phyloP scores from a whole-genome alignment of 805 yeast species.

The Suhomyces xylopsoci region DNA sequence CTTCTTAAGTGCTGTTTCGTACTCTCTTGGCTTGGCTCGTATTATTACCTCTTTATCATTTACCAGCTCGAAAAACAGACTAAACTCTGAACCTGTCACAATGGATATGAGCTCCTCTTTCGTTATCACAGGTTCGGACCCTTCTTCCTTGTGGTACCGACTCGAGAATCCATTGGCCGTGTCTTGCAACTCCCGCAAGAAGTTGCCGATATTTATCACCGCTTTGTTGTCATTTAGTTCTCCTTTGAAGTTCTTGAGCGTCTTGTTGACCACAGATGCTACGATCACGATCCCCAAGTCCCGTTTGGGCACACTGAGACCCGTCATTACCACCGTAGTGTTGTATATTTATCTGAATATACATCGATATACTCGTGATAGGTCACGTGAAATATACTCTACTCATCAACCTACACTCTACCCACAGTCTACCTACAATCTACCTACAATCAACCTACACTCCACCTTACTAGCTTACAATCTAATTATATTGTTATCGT shows the following conservation, averaged over 20 bases:
- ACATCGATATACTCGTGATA: background rate
- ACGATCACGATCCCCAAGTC: constrained; percentile 7
- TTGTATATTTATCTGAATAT: background rate
- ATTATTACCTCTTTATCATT: constrained; percentile 19
- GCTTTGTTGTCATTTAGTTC: constrained; percentile 5
- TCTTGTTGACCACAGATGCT: constrained; percentile 10
- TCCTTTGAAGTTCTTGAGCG: constrained; percentile 5
- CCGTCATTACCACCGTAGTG: background rate
- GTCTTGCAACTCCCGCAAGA: constrained; percentile 5
- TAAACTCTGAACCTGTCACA: constrained; percentile 12
- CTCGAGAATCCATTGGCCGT: constrained; percentile 4
- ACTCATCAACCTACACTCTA: too few species aligned
- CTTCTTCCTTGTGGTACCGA: constrained; percentile 1
- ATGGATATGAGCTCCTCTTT: constrained; percentile 11
- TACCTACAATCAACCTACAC: background rate
- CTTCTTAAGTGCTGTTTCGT: constrained; percentile 18
- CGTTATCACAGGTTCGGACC: constrained; percentile 2
- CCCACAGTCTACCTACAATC: background rate
- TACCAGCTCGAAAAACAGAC: constrained; percentile 18
- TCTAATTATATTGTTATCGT: background rate
- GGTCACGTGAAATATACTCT: background rate
- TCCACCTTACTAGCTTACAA: too few species aligned
- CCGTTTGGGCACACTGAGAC: background rate
- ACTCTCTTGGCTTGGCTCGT: constrained; percentile 13
- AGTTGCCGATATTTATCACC: constrained; percentile 4